Base-by-base conservation (phyloP, 148 eudicot genomes). In the Simmondsia chinensis region DNA sequence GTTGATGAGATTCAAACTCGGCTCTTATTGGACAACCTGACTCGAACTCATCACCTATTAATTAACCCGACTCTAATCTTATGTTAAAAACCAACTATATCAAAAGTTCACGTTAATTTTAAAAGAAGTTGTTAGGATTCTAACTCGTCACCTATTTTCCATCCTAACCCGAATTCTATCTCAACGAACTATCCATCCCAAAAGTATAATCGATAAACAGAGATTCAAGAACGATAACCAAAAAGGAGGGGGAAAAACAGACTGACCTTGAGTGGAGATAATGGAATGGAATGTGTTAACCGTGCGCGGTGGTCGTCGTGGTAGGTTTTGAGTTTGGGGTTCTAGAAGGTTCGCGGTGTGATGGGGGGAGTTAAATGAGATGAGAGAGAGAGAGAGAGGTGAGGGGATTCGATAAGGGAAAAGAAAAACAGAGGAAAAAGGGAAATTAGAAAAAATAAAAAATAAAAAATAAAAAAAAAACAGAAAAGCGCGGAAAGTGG, bases 331-430 rank as follows among this genome's bases (percentile, higher is more conserved):
- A 43, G n/a, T n/a, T 48, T 48, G 22, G 57, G 56, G 22, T 66
- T 67, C 72, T 67, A 67, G 72, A 67, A 67, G 52, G 50, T 67
- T 67, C 72, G 58, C 19, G 61, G 50, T 54, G n/a, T n/a, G n/a
- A n/a, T n/a, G n/a, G n/a, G 54, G 29, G 27, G 47, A 23, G 9
- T 18, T 36, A 39, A 55, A 39, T 46, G 39, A 40, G 39, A 24
- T 36, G 19, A 20, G 37, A 35, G 43, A 17, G 40, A 33, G 13
- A 13, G 23, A 10, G 22, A 27, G 26, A 10, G 4, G n/a, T n/a
- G n/a, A n/a, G 32, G 37, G 21, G 10, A 36, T 22, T 41, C 29
- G 17, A 34, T 34, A 44, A 44, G 50, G 36, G 45, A 7, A 10
- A 20, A 33, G 6, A 16, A 17, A 57, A 31, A 20, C n/a, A n/a